Base-by-base conservation (phyloP, 768 basidiomycete species). In the Xanthoconium purpureum region DNA sequence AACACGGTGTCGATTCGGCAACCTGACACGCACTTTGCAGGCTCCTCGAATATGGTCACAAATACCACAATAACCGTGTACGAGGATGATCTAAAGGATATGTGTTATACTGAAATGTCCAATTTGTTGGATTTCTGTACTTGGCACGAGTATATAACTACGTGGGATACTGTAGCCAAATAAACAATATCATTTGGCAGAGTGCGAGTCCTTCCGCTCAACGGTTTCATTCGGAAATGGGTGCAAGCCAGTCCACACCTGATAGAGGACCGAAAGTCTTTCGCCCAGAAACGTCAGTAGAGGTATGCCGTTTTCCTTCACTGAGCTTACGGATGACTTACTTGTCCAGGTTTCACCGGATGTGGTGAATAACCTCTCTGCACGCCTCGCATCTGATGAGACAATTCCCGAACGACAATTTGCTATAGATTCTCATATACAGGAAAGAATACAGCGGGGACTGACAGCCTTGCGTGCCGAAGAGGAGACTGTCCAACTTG, bases 311-410 rank as follows among this genome's bases (percentile, higher is more conserved):
- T 33, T 44, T 29, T 30, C 5, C 9, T 45, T 46, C 2, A 39
- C 17, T 29, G 6, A 30, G 15, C 18, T 35, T 9, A 35, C 24
- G 35, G 40, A 50, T 38, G 28, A 42, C 49, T 65, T 29, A 63
- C 56, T 35, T 55, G 52, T 45, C 47, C 30, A 94, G 91, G 90
- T 95, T 74, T 89, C 89, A n/a, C 82, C 82, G 46, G 84, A 88
- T 70, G 84, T 95, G 55, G 84, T 94, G 66, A 84, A 88, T 75
- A 84, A 87, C 55, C 85, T 94, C 59, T 78, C 84, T 18, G 85
- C 91, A 73, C 76, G 80, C 56, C 70, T 81, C 36, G 79, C 82
- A 42, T 78, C 85, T 1, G 74, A 86, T 11, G 78, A 78, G 47
- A 83, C 84, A 3, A 77, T 83, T 14, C 79, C 84, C 11, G 84